Base-by-base conservation (phyloP, 495 filamentous ascomycete genomes). In the Parathielavia appendiculata region DNA sequence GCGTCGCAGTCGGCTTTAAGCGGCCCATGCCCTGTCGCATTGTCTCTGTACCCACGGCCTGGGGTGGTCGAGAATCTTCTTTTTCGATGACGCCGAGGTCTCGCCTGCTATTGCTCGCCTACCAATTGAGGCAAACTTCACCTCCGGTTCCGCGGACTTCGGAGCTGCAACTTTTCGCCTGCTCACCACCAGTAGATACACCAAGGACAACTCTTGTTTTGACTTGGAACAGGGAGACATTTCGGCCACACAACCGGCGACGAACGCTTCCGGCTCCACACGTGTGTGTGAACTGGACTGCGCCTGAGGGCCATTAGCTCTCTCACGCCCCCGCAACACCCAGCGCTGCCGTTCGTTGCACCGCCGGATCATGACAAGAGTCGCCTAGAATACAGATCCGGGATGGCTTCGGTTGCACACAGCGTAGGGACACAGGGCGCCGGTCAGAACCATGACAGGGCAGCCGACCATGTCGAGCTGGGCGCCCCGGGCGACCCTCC, bases 401-500 rank as follows among this genome's bases (percentile, higher is more conserved):
- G 20, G 32, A 66, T 63, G 64, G 55, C 57, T 55, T 57, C 59
- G n/a, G 35, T 64, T 16, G 26, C 54, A 40, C 39, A 36, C 14
- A 20, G 54, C 49, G 34, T 51, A 12, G 57, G 54, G 20, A 23
- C 50, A 10, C 38, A 41, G 0, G 40, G 36, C n/a, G 47, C 36
- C 6, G 61, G 59, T 10, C 64, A 66, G 39, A 49, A 63, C 55
- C 60, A 63, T 45, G 57, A 69, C 55, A 59, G 59, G 30, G 53
- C 63, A 59, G 17, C 47, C 43, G 32, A 53, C 34, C 56, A 58
- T 39, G 51, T 23, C 56, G 35, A 30, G 16, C 35, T 52, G 19
- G 41, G 46, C n/a, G 34, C 51, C 11, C 44, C 70, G 14, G 72
- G 74, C 51, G 59, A 56, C 20, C 17, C 47, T 51, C 68, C 74